Evolutionary conservation across 75 land plant genomes (phyloP), one percentile per base, ranked within the genome.

Genomic region (Picea glauca): DNA sequence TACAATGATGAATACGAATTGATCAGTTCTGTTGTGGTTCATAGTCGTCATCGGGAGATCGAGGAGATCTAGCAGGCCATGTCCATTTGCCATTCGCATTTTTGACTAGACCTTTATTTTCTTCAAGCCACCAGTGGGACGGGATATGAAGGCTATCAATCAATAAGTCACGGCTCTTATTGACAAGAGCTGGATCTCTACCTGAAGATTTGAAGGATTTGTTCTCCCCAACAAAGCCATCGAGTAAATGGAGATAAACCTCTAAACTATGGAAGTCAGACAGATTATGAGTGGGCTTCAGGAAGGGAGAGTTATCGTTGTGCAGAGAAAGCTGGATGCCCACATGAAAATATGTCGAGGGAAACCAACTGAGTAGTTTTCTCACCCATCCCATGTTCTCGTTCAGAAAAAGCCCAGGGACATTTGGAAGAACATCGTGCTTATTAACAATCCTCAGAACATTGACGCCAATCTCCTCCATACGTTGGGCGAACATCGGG

Each of bases 401-500:
- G 54, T 76, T 58, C 26, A 81, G 13, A 14, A 81, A 70, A 18
- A 83, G 17, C 4, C 84, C 80, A 13, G 81, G 84, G 1, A 83
- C 77, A 57, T 81, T 81, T 7, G 82, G 82, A 8, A 83, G 81
- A 33, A 74, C 21, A 15, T 83, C 84, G 30, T 65, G 30, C 58
- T 30, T 32, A 50, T 83, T 83, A 5, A 83, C 81, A 15, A 83
- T 26, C 5, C 84, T 35, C 15, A 83, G 76, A 21, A 83, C 77
- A 33, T 83, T 83, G 61, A 83, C 68, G 14, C 81, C 81, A 13
- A 79, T 30, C 26, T 26, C 26, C 26, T 26, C 26, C 26, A 40
- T 79, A 77, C 58, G 64, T 2, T 63, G 46, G 54, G 33, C 56
- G 77, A 83, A 83, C 11, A 60, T 31, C 17, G 13, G 56, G 50